Base-by-base conservation (phyloP, 805 yeast genomes). In the Candida germanica region DNA sequence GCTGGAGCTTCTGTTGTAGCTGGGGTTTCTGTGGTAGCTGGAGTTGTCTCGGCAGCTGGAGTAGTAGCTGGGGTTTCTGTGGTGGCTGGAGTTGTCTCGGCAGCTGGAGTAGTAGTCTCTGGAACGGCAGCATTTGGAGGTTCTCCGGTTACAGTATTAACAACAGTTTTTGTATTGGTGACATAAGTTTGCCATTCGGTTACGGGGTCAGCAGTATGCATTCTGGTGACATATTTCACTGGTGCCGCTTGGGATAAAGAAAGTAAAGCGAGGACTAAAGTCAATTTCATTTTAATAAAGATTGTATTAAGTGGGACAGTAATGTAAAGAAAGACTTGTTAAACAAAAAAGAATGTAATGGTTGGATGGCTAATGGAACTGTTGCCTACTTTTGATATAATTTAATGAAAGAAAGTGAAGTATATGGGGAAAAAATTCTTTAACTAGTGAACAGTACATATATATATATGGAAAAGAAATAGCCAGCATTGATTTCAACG, bases 141-240 rank as follows among this genome's bases (percentile, higher is more conserved):
- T 8, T 53, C 42, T 6, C 48, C 53, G 29, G 34, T 35, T 2
- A 48, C 48, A 6, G 51, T 49, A 6, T 33, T 36, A 14, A 50
- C 40, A 3, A 35, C 40, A 13, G 54, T 40, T 3, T 29, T 31
- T 4, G 57, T 51, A 14, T 38, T 39, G 6, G 51, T 44, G 12
- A 58, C 53, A 29, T 39, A 39, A 10, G 59, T 54, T 14, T 46
- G 37, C 51, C 49, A 46, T 6, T 44, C 40, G 9, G 64, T 58
- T 15, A 49, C 54, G 16, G 59, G 48, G 10, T 56, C 47, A 25
- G 62, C 63, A 12, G 63, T 58, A 29, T 50, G 54, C 5, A 40
- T 38, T 35, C 53, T 41, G 13, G 59, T 54, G 31, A 52, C 39
- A 14, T 53, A 36, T 27, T 28, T 36, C 10, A 46, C 41, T n/a